phyloP scores from a whole-genome alignment of 2,329 filamentous ascomycete genomes.

The Cadophora luteo-olivacea region DNA sequence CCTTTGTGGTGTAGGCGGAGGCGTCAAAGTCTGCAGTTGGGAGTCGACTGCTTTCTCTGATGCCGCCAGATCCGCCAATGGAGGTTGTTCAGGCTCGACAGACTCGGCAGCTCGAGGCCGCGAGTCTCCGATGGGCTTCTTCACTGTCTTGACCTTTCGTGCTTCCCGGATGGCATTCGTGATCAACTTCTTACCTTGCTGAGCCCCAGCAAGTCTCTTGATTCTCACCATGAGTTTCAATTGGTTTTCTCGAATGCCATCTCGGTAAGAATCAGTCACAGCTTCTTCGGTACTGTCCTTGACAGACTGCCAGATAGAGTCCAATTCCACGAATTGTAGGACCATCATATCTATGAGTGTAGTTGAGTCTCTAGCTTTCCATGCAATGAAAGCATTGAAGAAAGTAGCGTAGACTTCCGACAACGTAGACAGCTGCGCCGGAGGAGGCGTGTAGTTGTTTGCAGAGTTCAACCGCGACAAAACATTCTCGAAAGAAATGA shows the following conservation, averaged over 20 bases:
- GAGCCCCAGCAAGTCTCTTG: slow-evolving; percentile 75
- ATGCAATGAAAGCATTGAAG: slow-evolving; percentile 79
- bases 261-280: slow-evolving; percentile 76
- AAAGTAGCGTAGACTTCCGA: slow-evolving; percentile 76
- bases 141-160: slow-evolving; percentile 66
- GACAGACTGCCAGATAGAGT: slow-evolving; percentile 83
- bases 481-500: slow-evolving; percentile 79
- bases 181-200: slow-evolving; percentile 74
- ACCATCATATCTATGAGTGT: slow-evolving; percentile 84
- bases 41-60: slow-evolving; percentile 51
- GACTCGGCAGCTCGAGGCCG: slow-evolving; percentile 64
- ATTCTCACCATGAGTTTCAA: slow-evolving; percentile 80
- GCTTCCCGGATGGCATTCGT: slow-evolving; percentile 77
- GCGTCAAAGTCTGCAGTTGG: slow-evolving; percentile 56
- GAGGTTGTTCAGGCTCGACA: slow-evolving; percentile 47
- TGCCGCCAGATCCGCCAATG: slow-evolving; percentile 50
- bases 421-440: slow-evolving; percentile 65
- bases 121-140: slow-evolving; percentile 72
- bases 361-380: slow-evolving; percentile 82
- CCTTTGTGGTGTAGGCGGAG: slow-evolving; percentile 56
- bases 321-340: slow-evolving; percentile 83
- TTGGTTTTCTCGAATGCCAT: slow-evolving; percentile 83
- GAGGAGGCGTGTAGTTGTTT: slow-evolving; percentile 72
- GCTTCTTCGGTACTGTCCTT: slow-evolving; percentile 78
- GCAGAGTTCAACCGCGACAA: slow-evolving; percentile 68